phyloP scores from a whole-genome alignment of 192 early-diverging fungal species.

The Coemansia asiatica region DNA sequence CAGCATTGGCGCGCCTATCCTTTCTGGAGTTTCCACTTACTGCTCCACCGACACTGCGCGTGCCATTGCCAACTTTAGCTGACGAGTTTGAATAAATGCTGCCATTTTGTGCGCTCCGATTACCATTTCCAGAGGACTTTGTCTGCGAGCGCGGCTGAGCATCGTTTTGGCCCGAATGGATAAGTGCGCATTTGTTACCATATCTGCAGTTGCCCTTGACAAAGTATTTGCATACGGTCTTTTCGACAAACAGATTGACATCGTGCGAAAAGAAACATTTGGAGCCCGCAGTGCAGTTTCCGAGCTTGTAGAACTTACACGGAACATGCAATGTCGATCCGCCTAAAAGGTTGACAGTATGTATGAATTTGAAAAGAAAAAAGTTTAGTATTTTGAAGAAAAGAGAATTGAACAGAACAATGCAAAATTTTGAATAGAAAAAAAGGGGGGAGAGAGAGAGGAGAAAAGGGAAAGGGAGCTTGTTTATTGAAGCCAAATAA shows the following conservation, averaged over 20 bases:
- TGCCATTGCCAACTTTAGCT: slow-evolving; percentile 8
- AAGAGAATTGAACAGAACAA: slow-evolving; percentile 3
- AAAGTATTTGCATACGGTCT: slow-evolving; percentile 73
- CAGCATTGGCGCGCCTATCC: slow-evolving; percentile 9
- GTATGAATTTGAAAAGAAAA: too few species aligned
- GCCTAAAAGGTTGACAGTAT: slow-evolving; percentile 22
- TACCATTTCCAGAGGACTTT: slow-evolving; percentile 6
- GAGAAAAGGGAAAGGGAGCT: too few species aligned
- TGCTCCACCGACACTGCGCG: slow-evolving; percentile 11
- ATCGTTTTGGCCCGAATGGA: slow-evolving; percentile 22
- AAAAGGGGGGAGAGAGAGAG: not conserved
- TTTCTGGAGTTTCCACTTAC: slow-evolving; percentile 10
- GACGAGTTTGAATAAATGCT: not conserved
- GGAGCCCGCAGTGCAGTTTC: slow-evolving; percentile 73
- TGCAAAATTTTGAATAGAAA: not conserved
- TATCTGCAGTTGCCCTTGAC: slow-evolving; percentile 80
- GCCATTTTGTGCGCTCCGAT: slow-evolving; percentile 13
- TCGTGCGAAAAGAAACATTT: slow-evolving; percentile 77
- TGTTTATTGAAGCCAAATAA: too few species aligned
- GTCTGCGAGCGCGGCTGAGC: slow-evolving; percentile 10
- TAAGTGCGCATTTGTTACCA: slow-evolving; percentile 72
- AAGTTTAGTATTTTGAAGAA: too few species aligned
- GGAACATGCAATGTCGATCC: slow-evolving; percentile 64
- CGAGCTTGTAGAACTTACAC: slow-evolving; percentile 79
- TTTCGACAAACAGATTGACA: slow-evolving; percentile 60